Evolutionary conservation across 768 basidiomycete species (phyloP).

Genomic region (Tephrocybe rancida): DNA sequence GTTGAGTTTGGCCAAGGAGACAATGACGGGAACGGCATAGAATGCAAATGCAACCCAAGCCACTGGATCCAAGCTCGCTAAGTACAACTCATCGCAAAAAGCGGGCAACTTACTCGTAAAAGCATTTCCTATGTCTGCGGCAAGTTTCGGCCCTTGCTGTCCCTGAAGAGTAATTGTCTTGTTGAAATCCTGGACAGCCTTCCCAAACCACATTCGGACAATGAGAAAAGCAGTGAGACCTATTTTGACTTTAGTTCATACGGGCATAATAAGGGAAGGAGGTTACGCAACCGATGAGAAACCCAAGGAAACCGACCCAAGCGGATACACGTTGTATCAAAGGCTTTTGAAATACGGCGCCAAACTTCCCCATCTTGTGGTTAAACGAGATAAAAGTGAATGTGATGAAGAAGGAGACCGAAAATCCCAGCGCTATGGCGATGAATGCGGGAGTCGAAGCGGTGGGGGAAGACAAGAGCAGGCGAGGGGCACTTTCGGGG

Average conservation of each 20-base stretch:
- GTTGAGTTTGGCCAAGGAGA: slow-evolving; percentile 69
- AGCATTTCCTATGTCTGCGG: slow-evolving; percentile 67
- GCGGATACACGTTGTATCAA: slow-evolving; percentile 59
- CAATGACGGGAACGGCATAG: slow-evolving; percentile 68
- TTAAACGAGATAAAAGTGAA: slow-evolving; percentile 71
- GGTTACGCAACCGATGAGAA: slow-evolving; percentile 58
- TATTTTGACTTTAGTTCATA: slow-evolving; percentile 24
- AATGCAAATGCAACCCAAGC: slow-evolving; percentile 80
- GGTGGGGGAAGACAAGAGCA: slow-evolving; percentile 61
- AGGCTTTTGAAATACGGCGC: slow-evolving; percentile 55
- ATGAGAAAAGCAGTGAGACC: slow-evolving; percentile 73
- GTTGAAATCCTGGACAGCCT: slow-evolving; percentile 81
- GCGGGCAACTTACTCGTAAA: slow-evolving; percentile 63
- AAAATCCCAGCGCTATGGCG: slow-evolving; percentile 58
- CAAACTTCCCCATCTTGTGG: slow-evolving; percentile 58
- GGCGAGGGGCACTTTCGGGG: slow-evolving; percentile 54
- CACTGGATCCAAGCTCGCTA: slow-evolving; percentile 45
- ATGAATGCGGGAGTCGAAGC: slow-evolving; percentile 65
- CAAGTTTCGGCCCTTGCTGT: slow-evolving; percentile 54
- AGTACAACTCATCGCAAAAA: not conserved
- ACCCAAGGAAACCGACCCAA: slow-evolving; percentile 80
- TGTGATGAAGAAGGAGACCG: slow-evolving; percentile 62
- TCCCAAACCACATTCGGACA: slow-evolving; percentile 80
- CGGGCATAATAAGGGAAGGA: not conserved
- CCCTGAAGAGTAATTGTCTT: slow-evolving; percentile 55